phyloP scores from a whole-genome alignment of 495 filamentous ascomycete species.

The Lineolata rhizophorae region DNA sequence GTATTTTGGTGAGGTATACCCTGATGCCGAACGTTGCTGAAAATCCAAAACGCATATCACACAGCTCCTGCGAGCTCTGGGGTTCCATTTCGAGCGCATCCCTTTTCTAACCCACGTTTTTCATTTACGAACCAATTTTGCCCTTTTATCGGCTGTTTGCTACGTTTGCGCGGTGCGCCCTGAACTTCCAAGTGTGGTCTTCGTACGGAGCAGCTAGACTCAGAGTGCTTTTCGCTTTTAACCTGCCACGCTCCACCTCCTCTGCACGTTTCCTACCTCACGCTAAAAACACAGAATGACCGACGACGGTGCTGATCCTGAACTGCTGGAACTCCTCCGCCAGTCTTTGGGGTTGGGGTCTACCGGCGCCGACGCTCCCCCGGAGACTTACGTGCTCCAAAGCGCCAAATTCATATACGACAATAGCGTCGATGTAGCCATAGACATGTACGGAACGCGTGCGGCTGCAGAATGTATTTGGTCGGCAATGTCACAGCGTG shows the following conservation, averaged over 20 bases:
- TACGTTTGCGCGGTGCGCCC: no score
- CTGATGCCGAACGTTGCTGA: no score
- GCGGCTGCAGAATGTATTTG: constrained; percentile 60
- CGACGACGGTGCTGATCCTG: constrained; percentile 73
- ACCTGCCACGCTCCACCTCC: neutral
- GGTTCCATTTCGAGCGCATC: no score
- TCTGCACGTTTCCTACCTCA: neutral
- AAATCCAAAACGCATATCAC: no score
- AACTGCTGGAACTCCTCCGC: constrained; percentile 70
- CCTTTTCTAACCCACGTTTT: no score
- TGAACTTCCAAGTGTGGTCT: no score
- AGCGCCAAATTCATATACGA: constrained; percentile 72
- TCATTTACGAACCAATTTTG: no score
- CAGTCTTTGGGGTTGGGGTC: constrained; percentile 40
- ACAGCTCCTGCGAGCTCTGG: no score
- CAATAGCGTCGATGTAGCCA: constrained; percentile 78
- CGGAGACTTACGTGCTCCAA: constrained; percentile 63
- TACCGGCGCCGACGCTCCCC: constrained; percentile 15
- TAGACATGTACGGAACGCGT: constrained; percentile 59
- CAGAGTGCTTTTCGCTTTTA: no score
- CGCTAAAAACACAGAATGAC: constrained; percentile 35
- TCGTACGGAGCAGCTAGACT: no score
- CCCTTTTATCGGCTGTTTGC: no score
- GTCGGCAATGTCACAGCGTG: constrained; percentile 57
- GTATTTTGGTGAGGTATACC: no score